Evolutionary conservation across 352 stramenopile genomes (phyloP), one percentile per base, ranked within the genome.

Genomic region (Blastocystis sp.): DNA sequence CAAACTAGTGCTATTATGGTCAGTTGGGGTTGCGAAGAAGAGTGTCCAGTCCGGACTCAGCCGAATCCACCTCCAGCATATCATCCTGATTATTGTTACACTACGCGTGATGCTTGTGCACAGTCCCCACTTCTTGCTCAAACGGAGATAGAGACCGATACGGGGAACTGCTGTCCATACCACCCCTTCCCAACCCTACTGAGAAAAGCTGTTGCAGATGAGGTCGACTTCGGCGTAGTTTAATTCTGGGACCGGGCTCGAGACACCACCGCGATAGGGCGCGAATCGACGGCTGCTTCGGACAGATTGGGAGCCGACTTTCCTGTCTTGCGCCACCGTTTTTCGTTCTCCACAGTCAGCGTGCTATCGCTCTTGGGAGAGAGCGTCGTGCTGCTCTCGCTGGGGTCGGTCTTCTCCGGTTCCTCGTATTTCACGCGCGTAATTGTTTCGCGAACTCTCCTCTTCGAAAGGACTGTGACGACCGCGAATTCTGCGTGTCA

Each of bases 31-130:
- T 38, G 14, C 48, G 23, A 52, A 71, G 64, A 7, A 71, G 64
- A 21, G 43, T 38, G 43, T 41, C 14, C 7, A 71, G 40, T 2
- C 45, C 64, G 17, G 64, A 71, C 7, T 21, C 14, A 17, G 62
- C 48, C 0, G 67, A 81, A 56, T 62, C 48, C 45, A 81, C 10
- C 38, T 43, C 45, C 3, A 7, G 23, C 70, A 81, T 81, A 45
- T 81, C 70, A 40, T 81, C 70, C 4, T 65, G 41, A 62, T 81
- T 81, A 60, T 62, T 56, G 41, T 81, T 81, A 81, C 70, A 81
- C 70, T 81, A 81, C 59, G 60, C 5, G 21, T 62, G 9, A 81
- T n/a, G 4, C 23, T 3, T 28, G 19, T 34, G 34, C 10, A 9
- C 45, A 66, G 40, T 38, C 10, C 2, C 70, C 21, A 81, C 70